phyloP scores from a whole-genome alignment of 495 filamentous ascomycete genomes.

The Podospora pseudocomata region DNA sequence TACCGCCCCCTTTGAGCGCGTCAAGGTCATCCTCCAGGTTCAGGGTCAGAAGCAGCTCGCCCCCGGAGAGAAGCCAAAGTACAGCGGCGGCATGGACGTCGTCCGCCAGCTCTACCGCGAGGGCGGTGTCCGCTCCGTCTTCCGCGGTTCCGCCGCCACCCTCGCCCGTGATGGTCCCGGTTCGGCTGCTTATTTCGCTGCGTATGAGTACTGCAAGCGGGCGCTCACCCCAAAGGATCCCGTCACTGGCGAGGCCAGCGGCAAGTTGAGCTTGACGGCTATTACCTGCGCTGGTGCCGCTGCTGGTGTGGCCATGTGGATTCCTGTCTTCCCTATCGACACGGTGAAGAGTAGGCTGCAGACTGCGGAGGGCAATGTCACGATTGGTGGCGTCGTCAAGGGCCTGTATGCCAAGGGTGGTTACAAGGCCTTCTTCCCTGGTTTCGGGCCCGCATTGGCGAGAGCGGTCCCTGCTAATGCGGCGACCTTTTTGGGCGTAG shows the following conservation, averaged over 20 bases:
- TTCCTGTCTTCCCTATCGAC: slow-evolving; percentile 95
- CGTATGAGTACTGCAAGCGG: slow-evolving; percentile 93
- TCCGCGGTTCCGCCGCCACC: slow-evolving; percentile 85
- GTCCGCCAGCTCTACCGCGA: slow-evolving; percentile 91
- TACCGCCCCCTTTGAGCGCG: slow-evolving; percentile 96
- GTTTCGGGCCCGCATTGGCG: slow-evolving; percentile 86
- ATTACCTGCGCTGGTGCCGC: slow-evolving; percentile 84
- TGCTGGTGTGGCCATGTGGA: slow-evolving; percentile 98
- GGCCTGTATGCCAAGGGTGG: slow-evolving; percentile 77
- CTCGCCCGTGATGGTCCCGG: slow-evolving; percentile 92
- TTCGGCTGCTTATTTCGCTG: slow-evolving; percentile 90
- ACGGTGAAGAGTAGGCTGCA: slow-evolving; percentile 94
- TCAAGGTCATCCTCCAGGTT: slow-evolving; percentile 97
- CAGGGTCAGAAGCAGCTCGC: slow-evolving; percentile 85
- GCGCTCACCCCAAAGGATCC: slow-evolving; percentile 80
- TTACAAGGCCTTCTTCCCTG: slow-evolving; percentile 93
- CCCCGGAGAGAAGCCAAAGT: slow-evolving; percentile 89
- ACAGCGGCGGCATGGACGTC: slow-evolving; percentile 85
- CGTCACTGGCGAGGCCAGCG: slow-evolving; percentile 63
- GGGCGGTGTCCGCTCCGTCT: slow-evolving; percentile 85
- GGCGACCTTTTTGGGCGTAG: slow-evolving; percentile 66
- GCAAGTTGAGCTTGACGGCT: slow-evolving; percentile 72
- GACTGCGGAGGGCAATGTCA: slow-evolving; percentile 82
- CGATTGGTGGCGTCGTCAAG: slow-evolving; percentile 72
- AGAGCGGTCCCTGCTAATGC: slow-evolving; percentile 95